phyloP scores from a whole-genome alignment of 2,329 filamentous ascomycete species.

The Tolypocladium endophyticum region DNA sequence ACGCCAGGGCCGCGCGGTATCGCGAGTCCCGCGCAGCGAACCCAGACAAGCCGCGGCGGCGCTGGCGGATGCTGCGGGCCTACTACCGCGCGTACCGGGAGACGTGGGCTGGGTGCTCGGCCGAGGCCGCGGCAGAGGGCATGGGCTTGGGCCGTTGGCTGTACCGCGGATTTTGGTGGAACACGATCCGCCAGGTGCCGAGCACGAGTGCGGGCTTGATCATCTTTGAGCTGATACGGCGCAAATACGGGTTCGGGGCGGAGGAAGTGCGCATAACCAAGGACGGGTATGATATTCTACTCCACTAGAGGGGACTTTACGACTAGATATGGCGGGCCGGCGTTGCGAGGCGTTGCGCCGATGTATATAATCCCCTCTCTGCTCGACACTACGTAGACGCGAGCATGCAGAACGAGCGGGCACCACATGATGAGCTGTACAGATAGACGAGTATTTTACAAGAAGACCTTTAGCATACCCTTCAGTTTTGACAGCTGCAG shows the following conservation, averaged over 20 bases:
- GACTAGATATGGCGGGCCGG: background rate
- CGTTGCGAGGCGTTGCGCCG: background rate
- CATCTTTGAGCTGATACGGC: slow-evolving; percentile 65
- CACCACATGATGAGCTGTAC: background rate
- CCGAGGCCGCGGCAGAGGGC: slow-evolving; percentile 44
- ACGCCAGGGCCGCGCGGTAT: slow-evolving; percentile 44
- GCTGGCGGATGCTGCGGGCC: slow-evolving; percentile 46
- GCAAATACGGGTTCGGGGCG: slow-evolving; percentile 56
- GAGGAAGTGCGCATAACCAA: slow-evolving; percentile 55
- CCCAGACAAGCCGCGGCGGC: slow-evolving; percentile 20
- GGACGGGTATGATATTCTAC: slow-evolving; percentile 62
- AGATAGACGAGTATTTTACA: background rate
- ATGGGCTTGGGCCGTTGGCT: slow-evolving; percentile 51
- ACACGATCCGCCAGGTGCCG: slow-evolving; percentile 62
- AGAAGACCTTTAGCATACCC: background rate
- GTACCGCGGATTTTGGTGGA: slow-evolving; percentile 63
- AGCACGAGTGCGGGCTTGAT: slow-evolving; percentile 69
- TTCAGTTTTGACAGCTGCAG: background rate
- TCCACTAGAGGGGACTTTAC: slow-evolving; percentile 21
- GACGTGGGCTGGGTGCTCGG: slow-evolving; percentile 50
- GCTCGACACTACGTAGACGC: background rate
- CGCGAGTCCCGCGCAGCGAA: slow-evolving; percentile 20
- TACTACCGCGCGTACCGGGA: slow-evolving; percentile 65
- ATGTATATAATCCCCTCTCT: background rate
- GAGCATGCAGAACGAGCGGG: background rate